These are phyloP conservation scores for Vinca minor DNA, from an alignment of 257 asterid species.

Conservation along the genomic window DNA sequence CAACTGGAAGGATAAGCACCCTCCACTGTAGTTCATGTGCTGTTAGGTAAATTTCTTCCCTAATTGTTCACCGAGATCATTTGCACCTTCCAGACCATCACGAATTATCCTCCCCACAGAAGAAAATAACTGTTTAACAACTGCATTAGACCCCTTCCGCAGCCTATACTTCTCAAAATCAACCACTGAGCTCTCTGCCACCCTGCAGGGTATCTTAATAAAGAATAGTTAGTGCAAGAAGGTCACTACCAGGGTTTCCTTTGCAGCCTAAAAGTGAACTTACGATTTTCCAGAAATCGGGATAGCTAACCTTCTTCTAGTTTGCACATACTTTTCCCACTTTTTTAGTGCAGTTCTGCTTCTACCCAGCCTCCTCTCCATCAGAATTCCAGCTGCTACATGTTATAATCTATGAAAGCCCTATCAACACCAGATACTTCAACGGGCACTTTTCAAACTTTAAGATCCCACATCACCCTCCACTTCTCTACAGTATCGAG, in stretches of 20 bases:
- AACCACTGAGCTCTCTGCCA: not conserved
- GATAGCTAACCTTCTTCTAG: not conserved
- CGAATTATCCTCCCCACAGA: not conserved
- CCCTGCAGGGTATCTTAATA: constrained; percentile 8
- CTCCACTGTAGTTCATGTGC: too few relatives aligned
- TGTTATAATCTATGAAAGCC: too few relatives aligned
- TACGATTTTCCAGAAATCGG: not conserved
- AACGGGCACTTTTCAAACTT: not conserved
- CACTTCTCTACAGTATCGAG: too few relatives aligned
- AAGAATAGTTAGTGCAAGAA: not conserved
- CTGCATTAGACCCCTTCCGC: not conserved
- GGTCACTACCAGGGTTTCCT: not conserved
- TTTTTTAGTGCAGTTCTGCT: not conserved
- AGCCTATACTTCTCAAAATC: not conserved
- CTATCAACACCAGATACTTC: constrained; percentile 1
- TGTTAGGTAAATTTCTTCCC: not conserved
- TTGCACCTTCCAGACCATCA: not conserved
- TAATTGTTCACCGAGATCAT: not conserved
- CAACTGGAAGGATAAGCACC: too few relatives aligned
- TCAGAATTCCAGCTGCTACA: not conserved
- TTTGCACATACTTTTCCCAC: too few relatives aligned
- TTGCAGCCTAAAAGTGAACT: not conserved
- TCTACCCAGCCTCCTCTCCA: too few relatives aligned
- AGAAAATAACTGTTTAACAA: not conserved
- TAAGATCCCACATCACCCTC: not conserved